Percentiles rank a stretch among this genome's conserved stretches.
These are phyloP conservation scores for Leucaena leucocephala DNA, from an alignment of 306 rosid species.

Conservation along the genomic window DNA sequence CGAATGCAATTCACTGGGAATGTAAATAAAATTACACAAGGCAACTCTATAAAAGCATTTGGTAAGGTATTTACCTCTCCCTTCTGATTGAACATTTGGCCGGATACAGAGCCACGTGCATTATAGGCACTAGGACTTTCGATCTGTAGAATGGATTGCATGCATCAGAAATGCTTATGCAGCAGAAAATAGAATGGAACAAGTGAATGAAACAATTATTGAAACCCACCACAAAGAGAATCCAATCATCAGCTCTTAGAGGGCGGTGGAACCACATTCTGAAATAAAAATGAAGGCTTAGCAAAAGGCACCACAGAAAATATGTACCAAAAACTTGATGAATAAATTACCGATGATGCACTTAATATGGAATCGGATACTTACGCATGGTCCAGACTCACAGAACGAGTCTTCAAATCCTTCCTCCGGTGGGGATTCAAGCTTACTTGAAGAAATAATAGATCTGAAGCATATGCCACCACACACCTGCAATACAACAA, in stretches of 20 bases:
- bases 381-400: conserved; percentile 96
- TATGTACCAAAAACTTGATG: conserved; percentile 15
- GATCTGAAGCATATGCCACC: conserved; percentile 89
- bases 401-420: conserved; percentile 62
- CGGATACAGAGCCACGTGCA: conserved; percentile 72
- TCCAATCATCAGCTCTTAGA: conserved; percentile 92
- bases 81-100: conserved; percentile 79
- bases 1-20: background rate
- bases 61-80: conserved; percentile 71
- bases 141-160: conserved; percentile 52
- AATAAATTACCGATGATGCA: background rate
- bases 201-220: background rate
- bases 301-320: conserved; percentile 10
- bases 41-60: conserved; percentile 4
- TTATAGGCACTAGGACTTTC: conserved; percentile 54
- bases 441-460: conserved; percentile 70
- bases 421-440: conserved; percentile 79
- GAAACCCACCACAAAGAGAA: conserved; percentile 71
- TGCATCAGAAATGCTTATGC: conserved; percentile 33
- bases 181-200: conserved; percentile 15
- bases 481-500: conserved; percentile 72
- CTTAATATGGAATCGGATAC: conserved; percentile 39
- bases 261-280: conserved; percentile 95
- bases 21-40: background rate
- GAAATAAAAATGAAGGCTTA: conserved; percentile 34